These are phyloP conservation scores for Phaeodactylum tricornutum DNA, from an alignment of 108 stramenopile genomes.

Conservation along the genomic window DNA sequence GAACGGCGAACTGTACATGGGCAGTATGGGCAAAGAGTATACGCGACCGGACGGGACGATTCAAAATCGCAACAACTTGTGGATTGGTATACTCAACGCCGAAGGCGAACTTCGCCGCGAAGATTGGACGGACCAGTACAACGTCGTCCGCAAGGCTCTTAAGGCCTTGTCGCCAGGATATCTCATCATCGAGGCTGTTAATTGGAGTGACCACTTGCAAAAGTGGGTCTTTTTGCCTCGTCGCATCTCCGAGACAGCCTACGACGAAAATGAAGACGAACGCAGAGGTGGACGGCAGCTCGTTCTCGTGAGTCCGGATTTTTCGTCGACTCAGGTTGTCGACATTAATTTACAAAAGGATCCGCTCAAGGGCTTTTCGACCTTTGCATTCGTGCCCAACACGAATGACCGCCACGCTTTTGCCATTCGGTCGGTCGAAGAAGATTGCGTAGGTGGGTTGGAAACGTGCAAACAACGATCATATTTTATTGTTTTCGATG, in stretches of 20 bases:
- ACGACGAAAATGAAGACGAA: conserved; percentile 88
- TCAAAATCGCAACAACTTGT: conserved; percentile 86
- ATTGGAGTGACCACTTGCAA: conserved; percentile 73
- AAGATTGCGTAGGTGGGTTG: conserved; percentile 71
- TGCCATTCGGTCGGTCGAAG: conserved; percentile 85
- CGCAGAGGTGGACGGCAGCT: conserved; percentile 79
- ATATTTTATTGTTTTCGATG: conserved; percentile 84
- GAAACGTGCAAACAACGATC: conserved; percentile 83
- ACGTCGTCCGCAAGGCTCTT: conserved; percentile 69
- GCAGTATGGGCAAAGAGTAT: conserved; percentile 92
- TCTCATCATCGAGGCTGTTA: conserved; percentile 86
- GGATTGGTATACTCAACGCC: conserved; percentile 73
- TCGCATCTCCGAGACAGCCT: conserved; percentile 66
- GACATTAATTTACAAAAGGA: conserved; percentile 50
- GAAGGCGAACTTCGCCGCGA: conserved; percentile 58
- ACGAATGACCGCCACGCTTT: conserved; percentile 76
- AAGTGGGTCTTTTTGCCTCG: conserved; percentile 93
- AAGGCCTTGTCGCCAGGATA: conserved; percentile 78
- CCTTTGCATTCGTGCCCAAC: conserved; percentile 91
- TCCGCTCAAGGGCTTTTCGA: conserved; percentile 85
- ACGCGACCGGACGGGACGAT: conserved; percentile 69
- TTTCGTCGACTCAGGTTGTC: conserved; percentile 54
- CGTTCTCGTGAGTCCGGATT: conserved; percentile 70
- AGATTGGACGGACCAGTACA: conserved; percentile 75
- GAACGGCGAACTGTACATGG: conserved; percentile 79